These are phyloP conservation scores for Aspergillus sojae DNA, from an alignment of 2,329 filamentous ascomycete species.

Conservation along the genomic window DNA sequence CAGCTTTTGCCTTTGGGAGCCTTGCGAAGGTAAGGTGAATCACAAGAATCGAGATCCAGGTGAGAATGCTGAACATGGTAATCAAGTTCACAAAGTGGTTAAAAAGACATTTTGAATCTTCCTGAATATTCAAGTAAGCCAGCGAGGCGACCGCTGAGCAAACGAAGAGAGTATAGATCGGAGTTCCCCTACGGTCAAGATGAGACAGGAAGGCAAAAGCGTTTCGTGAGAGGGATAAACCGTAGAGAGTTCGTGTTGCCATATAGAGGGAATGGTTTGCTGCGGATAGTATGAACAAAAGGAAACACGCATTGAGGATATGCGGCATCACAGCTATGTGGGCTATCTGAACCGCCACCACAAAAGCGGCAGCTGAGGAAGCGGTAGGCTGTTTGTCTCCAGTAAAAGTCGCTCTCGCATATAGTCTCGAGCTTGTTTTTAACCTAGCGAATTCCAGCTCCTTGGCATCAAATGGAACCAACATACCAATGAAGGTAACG, in stretches of 20 bases:
- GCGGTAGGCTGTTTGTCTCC: not conserved
- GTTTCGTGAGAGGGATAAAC: slow-evolving; percentile 70
- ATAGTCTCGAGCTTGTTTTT: slow-evolving; percentile 42
- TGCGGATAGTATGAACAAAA: slow-evolving; percentile 75
- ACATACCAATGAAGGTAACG: slow-evolving; percentile 74
- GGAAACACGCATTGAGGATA: slow-evolving; percentile 73
- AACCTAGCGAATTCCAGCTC: slow-evolving; percentile 57
- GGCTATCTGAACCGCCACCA: slow-evolving; percentile 70
- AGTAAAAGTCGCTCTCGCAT: slow-evolving; percentile 44
- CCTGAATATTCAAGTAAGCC: slow-evolving; percentile 69
- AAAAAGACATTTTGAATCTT: slow-evolving; percentile 61
- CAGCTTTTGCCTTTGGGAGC: slow-evolving; percentile 62
- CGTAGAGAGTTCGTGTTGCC: slow-evolving; percentile 71
- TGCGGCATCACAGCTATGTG: slow-evolving; percentile 65
- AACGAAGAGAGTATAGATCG: slow-evolving; percentile 64
- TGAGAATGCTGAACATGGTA: slow-evolving; percentile 67
- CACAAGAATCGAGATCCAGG: slow-evolving; percentile 69
- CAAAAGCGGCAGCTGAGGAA: slow-evolving; percentile 67
- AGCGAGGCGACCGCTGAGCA: slow-evolving; percentile 66
- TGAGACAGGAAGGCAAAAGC: slow-evolving; percentile 72
- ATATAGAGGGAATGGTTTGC: slow-evolving; percentile 79
- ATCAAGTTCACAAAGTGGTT: slow-evolving; percentile 68
- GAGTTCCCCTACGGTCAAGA: slow-evolving; percentile 72
- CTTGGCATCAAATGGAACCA: slow-evolving; percentile 70
- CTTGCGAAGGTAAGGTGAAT: slow-evolving; percentile 69